A percentile compares a stretch with the other conserved stretches of the same genome.
These are phyloP conservation scores for Rugiboletus extremiorientalis DNA, from an alignment of 1,284 basidiomycete genomes.

Conservation along the genomic window DNA sequence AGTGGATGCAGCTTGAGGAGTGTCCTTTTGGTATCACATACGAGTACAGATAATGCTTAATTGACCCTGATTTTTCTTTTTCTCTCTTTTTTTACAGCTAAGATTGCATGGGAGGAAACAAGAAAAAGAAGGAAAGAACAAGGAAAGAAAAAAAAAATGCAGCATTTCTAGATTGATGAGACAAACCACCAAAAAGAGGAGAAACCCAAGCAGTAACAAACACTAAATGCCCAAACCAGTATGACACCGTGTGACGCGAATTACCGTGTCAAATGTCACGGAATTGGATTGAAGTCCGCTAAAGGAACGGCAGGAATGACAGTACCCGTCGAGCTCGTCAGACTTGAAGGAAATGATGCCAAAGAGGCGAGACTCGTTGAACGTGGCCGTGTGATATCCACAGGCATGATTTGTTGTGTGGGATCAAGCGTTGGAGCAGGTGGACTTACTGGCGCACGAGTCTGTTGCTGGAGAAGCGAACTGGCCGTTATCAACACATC, in stretches of 20 bases:
- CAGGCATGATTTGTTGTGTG: conserved; percentile 25
- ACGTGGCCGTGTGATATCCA: conserved; percentile 30
- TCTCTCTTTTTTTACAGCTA: conserved; percentile 22
- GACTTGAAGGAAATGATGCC: conserved; percentile 22
- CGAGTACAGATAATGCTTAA: conserved; percentile 38
- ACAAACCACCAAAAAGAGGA: conserved; percentile 18
- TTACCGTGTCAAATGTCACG: conserved; percentile 13
- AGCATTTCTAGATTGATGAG: conserved; percentile 33
- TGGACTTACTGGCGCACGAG: conserved; percentile 31
- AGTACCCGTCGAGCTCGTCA: conserved; percentile 15
- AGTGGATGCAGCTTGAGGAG: conserved; percentile 16
- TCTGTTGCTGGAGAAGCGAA: conserved; percentile 36
- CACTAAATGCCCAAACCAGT: conserved; percentile 20
- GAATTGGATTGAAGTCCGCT: conserved; percentile 28
- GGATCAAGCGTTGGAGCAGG: conserved; percentile 28
- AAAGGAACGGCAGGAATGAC: conserved; percentile 23
- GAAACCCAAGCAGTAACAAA: conserved; percentile 26
- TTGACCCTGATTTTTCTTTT: conserved; percentile 17
- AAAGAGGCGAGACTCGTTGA: conserved; percentile 25
- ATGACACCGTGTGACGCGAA: conserved; percentile 24
- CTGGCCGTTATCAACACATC: conserved; percentile 37
- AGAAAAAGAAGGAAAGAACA: conserved; percentile 16
- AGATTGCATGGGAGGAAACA: conserved; percentile 4
- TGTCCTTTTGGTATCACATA: conserved; percentile 31
- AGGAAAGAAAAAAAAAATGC: conserved; percentile 10